Evolutionary conservation across 768 basidiomycete genomes (phyloP), one percentile per base, ranked within the genome.

Genomic region (Lentinula raphanica): DNA sequence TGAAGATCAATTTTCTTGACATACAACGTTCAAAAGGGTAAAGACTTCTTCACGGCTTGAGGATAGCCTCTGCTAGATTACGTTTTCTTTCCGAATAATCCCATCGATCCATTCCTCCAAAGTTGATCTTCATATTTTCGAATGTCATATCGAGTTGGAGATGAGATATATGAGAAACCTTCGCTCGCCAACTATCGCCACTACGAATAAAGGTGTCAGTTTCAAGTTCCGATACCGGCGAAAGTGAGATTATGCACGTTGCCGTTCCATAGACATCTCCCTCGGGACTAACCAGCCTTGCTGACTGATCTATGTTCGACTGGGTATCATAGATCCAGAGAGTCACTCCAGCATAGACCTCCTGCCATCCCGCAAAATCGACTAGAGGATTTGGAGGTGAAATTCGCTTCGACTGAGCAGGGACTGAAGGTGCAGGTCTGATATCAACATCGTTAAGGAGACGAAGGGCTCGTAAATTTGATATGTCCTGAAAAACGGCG

Each of bases 131-230:
- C 78, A 91, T 79, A 7, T 78, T 79, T 17, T 79, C 79, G 19
- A 74, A 74, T 3, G 78, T 74, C 68, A 90, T 76, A 62, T 80
- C 86, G 64, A 86, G 81, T 64, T 90, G 89, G 36, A 92, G 74
- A 68, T 91, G 89, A 59, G 79, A 81, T 5, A 92, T 80, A 65
- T 88, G 87, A 23, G 83, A 74, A 1, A 78, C 86, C 48, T 84
- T 76, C 11, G 86, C 86, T 19, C 90, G 82, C 89, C 90, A 92
- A 63, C 88, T 92, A 65, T 92, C 90, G 21, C 82, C 90, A 35
- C 90, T 92, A 67, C 38, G 28, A 25, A 40, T 2, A n/a, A 29
- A 21, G 21, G 23, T 39, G 12, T 61, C 19, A 40, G 42, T 7
- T 35, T 54, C 19, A 3, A 15, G 15, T 7, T 5, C 12, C 31